Evolutionary conservation across 768 basidiomycete species (phyloP).

Genomic region (Chalciporus piperatus): DNA sequence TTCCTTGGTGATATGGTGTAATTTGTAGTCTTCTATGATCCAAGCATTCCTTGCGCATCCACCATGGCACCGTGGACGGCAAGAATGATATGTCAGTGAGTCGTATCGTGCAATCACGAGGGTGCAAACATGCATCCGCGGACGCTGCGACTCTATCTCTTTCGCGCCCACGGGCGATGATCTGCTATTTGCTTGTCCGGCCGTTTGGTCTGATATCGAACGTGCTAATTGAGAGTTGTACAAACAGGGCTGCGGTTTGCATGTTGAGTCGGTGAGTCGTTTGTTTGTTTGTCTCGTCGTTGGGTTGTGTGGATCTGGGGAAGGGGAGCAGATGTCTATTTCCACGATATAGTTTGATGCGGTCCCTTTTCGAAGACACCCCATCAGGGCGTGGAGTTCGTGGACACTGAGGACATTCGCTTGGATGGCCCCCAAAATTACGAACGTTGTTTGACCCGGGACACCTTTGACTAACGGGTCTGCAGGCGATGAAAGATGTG

Average conservation of each 20-base stretch:
- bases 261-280: slow-evolving; percentile 58
- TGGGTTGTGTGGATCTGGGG: slow-evolving; percentile 7
- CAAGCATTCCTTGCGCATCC: slow-evolving; percentile 21
- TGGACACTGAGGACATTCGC: slow-evolving; percentile 15
- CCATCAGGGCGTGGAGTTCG: slow-evolving; percentile 23
- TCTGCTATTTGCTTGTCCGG: neutral
- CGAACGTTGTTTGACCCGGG: slow-evolving; percentile 23
- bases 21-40: slow-evolving; percentile 15
- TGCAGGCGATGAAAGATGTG: slow-evolving; percentile 48
- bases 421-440: slow-evolving; percentile 25
- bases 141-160: slow-evolving; percentile 14
- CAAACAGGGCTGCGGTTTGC: slow-evolving; percentile 65
- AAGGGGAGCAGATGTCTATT: slow-evolving; percentile 15
- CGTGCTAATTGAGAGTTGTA: slow-evolving; percentile 7
- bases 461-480: slow-evolving; percentile 25
- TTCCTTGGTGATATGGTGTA: slow-evolving; percentile 25
- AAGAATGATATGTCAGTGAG: slow-evolving; percentile 10
- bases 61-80: slow-evolving; percentile 14
- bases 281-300: slow-evolving; percentile 7
- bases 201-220: neutral
- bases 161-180: slow-evolving; percentile 3
- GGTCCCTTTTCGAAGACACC: slow-evolving; percentile 36
- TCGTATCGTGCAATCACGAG: slow-evolving; percentile 9
- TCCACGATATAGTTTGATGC: slow-evolving; percentile 33
- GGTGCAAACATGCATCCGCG: slow-evolving; percentile 13